phyloP scores from a whole-genome alignment of 495 filamentous ascomycete species.

The Parmelia sp. region DNA sequence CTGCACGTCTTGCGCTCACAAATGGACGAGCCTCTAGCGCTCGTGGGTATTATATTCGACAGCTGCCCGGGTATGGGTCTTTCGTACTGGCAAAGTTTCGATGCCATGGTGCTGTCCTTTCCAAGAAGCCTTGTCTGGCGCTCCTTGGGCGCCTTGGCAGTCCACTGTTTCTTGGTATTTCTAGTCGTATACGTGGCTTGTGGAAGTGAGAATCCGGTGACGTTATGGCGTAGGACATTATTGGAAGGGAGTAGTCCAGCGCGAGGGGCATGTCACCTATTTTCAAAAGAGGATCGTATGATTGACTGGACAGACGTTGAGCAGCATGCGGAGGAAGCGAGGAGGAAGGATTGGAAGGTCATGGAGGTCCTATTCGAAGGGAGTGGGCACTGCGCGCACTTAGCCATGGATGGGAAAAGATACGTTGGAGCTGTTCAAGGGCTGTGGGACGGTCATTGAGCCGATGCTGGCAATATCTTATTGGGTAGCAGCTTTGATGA shows the following conservation, averaged over 20 bases:
- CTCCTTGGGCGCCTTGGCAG: not conserved
- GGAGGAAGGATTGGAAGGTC: conserved; percentile 5
- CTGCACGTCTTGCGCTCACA: not conserved
- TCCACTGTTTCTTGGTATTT: not conserved
- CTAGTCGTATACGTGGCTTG: not conserved
- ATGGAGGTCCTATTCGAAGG: not conserved
- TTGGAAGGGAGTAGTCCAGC: not conserved
- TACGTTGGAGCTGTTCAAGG: not conserved
- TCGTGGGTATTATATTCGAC: not conserved
- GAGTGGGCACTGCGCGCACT: conserved; percentile 6
- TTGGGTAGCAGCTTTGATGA: too few species aligned
- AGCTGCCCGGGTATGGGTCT: not conserved
- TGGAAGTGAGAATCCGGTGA: not conserved
- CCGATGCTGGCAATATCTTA: not conserved
- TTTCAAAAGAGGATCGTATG: conserved; percentile 3
- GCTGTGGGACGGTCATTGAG: not conserved
- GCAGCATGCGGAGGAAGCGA: conserved; percentile 1
- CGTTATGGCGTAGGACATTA: not conserved
- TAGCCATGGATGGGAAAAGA: not conserved
- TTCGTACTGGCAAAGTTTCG: not conserved
- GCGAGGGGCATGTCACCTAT: not conserved
- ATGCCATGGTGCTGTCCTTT: not conserved
- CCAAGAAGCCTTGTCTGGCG: not conserved
- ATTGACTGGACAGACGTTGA: not conserved
- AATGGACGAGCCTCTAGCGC: not conserved